Base-by-base conservation (phyloP, 2,329 filamentous ascomycete genomes). In the Cytospora piceicola region DNA sequence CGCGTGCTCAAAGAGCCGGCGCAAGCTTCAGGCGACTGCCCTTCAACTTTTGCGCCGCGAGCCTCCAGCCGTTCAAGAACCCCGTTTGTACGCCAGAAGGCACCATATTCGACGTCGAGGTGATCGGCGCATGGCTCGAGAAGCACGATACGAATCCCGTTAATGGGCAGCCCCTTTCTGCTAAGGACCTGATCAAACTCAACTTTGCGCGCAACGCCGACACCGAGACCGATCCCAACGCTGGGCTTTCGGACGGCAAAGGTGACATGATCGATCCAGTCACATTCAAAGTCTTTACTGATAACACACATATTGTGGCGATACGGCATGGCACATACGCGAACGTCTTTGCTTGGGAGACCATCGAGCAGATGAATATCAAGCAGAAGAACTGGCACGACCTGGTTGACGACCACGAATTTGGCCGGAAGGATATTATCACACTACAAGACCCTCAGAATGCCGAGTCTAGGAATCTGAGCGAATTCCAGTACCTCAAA, bases 11-110 rank as follows among this genome's bases (percentile, higher is more conserved):
- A 77, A 76, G 83, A 57, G 78, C 81, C 2, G 85, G 87, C 69
- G 84, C 87, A 58, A 85, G 86, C 46, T 98, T 98, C 82, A 92
- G 90, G 74, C 90, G 93, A 55, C 86, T 99, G 1, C 95, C 96
- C 34, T 99, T 96, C 86, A 98, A 97, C 83, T 98, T 95, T 80
- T 99, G 95, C 85, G 93, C 95, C 68, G 89, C 96, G 49, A 96
- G 92, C 67, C 89, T 99, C 39, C 95, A 98, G 75, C 96, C 96
- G 9, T 99, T 97, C 81, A 88, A 90, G 74, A 92, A 97, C 74
- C 94, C 95, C 6, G 95, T 99, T 42, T 99, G 95, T 82, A 98
- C 94, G 0, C 75, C 85, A 4, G 84, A 90, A 52, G 95, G 95
- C 61, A 95, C 90, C 15, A 94, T 96, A 67, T 99, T 98, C 78